Percentiles rank a stretch among this genome's conserved stretches.
Evolutionary conservation across 2,329 filamentous ascomycete genomes (phyloP).

Genomic region (Colletotrichum abscissum): DNA sequence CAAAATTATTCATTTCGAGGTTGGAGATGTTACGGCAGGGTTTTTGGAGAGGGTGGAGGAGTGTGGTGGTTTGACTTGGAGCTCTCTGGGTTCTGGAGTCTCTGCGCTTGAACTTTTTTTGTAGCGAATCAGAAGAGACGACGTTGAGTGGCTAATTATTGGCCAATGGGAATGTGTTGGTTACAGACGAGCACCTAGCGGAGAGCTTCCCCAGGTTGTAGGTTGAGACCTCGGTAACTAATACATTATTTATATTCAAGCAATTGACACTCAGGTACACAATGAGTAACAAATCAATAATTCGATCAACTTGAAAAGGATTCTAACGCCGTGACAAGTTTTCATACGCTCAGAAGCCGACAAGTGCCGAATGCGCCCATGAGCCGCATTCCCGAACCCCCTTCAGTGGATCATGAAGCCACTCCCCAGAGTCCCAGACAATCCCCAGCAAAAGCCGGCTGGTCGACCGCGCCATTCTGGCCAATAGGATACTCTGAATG

Average conservation of each 20-base stretch:
- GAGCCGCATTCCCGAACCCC: constrained; percentile 12
- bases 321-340: background rate
- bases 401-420: constrained; percentile 26
- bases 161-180: constrained; percentile 18
- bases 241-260: background rate
- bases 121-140: constrained; percentile 23
- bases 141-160: constrained; percentile 7
- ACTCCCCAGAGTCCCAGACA: constrained; percentile 28
- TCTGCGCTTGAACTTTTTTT: constrained; percentile 14
- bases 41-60: background rate
- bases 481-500: constrained; percentile 24
- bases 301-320: too few species aligned
- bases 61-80: background rate
- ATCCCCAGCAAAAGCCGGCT: background rate
- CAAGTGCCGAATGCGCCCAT: background rate
- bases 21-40: constrained; percentile 9
- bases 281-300: background rate
- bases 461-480: background rate
- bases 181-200: background rate
- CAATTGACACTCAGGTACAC: too few species aligned
- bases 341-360: background rate
- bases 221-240: background rate
- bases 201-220: background rate
- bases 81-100: background rate
- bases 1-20: constrained; percentile 70